phyloP scores from a whole-genome alignment of 371 early-diverging fungal genomes.

The Mortierella sp. region DNA sequence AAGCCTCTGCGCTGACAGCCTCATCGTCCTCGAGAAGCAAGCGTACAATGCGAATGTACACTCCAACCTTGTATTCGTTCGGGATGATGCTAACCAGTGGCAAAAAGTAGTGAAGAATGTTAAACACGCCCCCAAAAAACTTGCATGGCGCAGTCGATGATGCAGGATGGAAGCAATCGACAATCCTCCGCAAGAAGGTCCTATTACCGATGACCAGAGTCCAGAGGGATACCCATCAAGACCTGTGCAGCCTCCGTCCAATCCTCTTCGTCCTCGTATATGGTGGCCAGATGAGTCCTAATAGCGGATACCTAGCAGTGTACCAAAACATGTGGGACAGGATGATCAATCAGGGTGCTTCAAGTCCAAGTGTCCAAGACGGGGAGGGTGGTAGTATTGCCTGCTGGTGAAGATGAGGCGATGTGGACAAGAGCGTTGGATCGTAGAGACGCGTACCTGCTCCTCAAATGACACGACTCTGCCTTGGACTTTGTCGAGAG shows the following conservation, averaged over 20 bases:
- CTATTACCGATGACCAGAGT: conserved; percentile 83
- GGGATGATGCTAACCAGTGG: conserved; percentile 64
- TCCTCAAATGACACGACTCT: conserved; percentile 91
- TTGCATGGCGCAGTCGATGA: conserved; percentile 25
- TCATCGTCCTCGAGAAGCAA: conserved; percentile 89
- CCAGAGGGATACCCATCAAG: conserved; percentile 86
- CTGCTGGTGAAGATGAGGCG: no score
- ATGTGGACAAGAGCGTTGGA: no score
- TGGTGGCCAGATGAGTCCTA: conserved; percentile 77
- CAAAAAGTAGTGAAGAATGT: neutral
- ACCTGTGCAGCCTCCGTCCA: conserved; percentile 84
- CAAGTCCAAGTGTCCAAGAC: no score
- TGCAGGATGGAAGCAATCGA: no score
- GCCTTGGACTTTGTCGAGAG: conserved; percentile 68
- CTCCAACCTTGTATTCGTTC: conserved; percentile 80
- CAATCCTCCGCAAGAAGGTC: neutral
- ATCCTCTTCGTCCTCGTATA: conserved; percentile 81
- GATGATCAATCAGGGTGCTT: no score
- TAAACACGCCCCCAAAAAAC: neutral
- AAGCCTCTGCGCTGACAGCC: conserved; percentile 80
- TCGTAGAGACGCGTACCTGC: no score
- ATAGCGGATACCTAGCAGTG: conserved; percentile 72
- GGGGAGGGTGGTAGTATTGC: no score
- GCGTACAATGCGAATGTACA: conserved; percentile 87
- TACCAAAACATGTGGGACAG: neutral